Conservation (phyloP, 352 stramenopile species). For the Pythium guiyangense region DNA sequence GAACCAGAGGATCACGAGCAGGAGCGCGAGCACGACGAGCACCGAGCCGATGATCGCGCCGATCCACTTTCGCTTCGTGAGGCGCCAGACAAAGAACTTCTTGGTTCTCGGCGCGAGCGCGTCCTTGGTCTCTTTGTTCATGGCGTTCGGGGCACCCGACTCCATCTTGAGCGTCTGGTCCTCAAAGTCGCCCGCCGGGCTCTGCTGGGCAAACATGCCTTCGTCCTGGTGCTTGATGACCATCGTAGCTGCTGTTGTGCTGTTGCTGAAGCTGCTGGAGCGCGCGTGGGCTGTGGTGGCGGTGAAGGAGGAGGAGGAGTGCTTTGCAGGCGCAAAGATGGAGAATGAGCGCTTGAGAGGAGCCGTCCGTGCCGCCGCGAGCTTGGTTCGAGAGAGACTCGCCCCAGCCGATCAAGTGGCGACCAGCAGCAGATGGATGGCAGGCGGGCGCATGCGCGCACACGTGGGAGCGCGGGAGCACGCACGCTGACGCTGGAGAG, state of each 20-base stretch:
- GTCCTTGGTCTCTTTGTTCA: conserved; percentile 32
- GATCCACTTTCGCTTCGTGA: conserved; percentile 52
- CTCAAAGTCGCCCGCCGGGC: conserved; percentile 5
- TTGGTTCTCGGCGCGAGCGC: conserved; percentile 5
- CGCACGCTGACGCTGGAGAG: too few relatives aligned
- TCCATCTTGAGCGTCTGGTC: conserved; percentile 22
- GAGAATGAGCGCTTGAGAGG: conserved; percentile 6
- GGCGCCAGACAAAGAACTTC: conserved; percentile 46
- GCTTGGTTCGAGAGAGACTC: too few relatives aligned
- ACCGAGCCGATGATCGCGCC: conserved; percentile 31
- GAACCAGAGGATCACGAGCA: conserved; percentile 62
- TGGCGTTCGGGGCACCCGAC: conserved; percentile 17
- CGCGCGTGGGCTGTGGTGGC: neutral
- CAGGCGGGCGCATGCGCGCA: too few relatives aligned
- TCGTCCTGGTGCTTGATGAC: neutral
- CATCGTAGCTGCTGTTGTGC: neutral
- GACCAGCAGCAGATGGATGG: neutral
- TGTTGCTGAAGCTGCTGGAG: neutral
- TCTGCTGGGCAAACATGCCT: neutral
- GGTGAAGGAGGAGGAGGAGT: neutral
- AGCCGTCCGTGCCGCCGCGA: neutral
- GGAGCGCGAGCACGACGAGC: conserved; percentile 31
- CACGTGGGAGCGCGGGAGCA: neutral
- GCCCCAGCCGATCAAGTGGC: too few relatives aligned
- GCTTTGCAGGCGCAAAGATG: conserved; percentile 9